These are phyloP conservation scores for Abrus precatorius DNA, from an alignment of 306 rosid genomes.

Conservation along the genomic window DNA sequence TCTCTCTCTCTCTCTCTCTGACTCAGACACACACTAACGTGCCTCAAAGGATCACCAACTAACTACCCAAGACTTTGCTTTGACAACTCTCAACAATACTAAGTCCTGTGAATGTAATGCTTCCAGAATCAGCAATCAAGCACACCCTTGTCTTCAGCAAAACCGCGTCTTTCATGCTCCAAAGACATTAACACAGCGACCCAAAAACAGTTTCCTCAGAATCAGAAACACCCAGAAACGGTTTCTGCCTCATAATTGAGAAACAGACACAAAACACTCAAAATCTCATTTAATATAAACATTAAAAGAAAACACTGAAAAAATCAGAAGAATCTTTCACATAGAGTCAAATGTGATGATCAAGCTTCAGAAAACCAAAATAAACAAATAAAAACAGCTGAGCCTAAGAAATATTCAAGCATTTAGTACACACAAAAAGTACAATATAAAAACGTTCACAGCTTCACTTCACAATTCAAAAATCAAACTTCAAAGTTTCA, in stretches of 20 bases:
- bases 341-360: conserved; percentile 17
- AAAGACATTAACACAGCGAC: conserved; percentile 25
- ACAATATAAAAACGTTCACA: neutral
- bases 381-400: neutral
- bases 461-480: conserved; percentile 56
- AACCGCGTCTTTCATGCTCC: conserved; percentile 50
- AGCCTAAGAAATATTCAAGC: conserved; percentile 35
- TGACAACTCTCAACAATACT: conserved; percentile 34
- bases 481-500: conserved; percentile 52
- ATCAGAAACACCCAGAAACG: conserved; percentile 51
- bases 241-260: conserved; percentile 43
- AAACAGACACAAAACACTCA: conserved; percentile 54
- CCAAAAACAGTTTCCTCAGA: conserved; percentile 50
- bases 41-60: conserved; percentile 44
- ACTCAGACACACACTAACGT: conserved; percentile 35
- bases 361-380: conserved; percentile 33
- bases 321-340: conserved; percentile 45
- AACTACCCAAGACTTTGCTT: conserved; percentile 43
- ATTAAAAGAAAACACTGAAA: neutral
- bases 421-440: conserved; percentile 26
- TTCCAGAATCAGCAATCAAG: conserved; percentile 57
- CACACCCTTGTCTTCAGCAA: conserved; percentile 39
- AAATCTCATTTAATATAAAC: neutral
- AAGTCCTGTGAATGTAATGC: conserved; percentile 35
- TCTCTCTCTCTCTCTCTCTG: conserved; percentile 43